Percentiles rank a stretch among this genome's conserved stretches.
Evolutionary conservation across 768 basidiomycete species (phyloP).

Genomic region (Boletus vinaceobasis): DNA sequence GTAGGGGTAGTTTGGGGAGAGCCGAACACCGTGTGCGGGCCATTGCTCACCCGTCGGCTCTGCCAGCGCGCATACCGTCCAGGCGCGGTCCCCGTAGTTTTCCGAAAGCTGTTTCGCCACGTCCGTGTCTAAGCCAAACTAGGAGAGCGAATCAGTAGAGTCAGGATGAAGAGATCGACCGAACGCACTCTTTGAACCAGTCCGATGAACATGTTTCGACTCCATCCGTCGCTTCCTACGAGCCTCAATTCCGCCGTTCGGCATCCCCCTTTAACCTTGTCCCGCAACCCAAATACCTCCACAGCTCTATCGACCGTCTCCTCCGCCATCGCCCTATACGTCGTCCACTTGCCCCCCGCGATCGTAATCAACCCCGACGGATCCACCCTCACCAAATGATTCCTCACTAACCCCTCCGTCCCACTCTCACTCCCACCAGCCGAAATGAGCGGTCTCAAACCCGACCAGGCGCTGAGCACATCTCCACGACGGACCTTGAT

Average conservation of each 20-base stretch:
- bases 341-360: slow-evolving; percentile 99
- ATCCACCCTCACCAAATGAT: slow-evolving; percentile 86
- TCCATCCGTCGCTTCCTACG: slow-evolving; percentile 93
- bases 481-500: slow-evolving; percentile 93
- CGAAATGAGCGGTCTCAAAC: slow-evolving; percentile 84
- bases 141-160: background rate
- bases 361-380: slow-evolving; percentile 86
- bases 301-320: slow-evolving; percentile 90
- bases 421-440: slow-evolving; percentile 73
- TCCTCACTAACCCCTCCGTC: slow-evolving; percentile 88
- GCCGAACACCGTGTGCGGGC: slow-evolving; percentile 82
- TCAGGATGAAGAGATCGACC: too few relatives aligned
- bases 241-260: slow-evolving; percentile 79
- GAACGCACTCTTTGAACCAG: slow-evolving; percentile 78
- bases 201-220: slow-evolving; percentile 93
- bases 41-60: slow-evolving; percentile 72
- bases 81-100: slow-evolving; percentile 94
- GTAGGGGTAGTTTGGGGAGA: slow-evolving; percentile 75
- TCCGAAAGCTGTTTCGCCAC: slow-evolving; percentile 92
- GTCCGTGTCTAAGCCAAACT: slow-evolving; percentile 90
- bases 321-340: slow-evolving; percentile 93
- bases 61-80: slow-evolving; percentile 85
- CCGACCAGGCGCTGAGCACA: slow-evolving; percentile 93
- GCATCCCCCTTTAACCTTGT: slow-evolving; percentile 55
- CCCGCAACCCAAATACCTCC: slow-evolving; percentile 66